A percentile compares a stretch with the other conserved stretches of the same genome.
Conservation (phyloP, 169 alveolate species). For the Neospora caninum region DNA sequence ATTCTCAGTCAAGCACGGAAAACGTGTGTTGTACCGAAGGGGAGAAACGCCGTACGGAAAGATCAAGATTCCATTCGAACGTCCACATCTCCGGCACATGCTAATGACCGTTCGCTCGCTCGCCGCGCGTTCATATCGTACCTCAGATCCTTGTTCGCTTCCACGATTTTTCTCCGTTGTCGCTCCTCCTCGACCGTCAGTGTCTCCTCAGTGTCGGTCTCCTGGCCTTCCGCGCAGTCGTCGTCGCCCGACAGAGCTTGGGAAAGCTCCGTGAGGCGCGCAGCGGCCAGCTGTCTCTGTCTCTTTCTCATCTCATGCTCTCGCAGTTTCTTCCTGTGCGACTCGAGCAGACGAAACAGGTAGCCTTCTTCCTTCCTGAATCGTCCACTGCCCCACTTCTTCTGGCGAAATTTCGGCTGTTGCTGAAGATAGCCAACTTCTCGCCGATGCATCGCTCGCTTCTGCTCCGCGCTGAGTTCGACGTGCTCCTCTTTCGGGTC, state of each 20-base stretch:
- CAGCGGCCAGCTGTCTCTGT: not conserved
- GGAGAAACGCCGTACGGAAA: too few relatives aligned
- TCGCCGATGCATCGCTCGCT: not conserved
- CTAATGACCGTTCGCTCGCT: too few relatives aligned
- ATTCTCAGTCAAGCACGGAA: too few relatives aligned
- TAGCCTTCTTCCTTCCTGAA: slow-evolving; percentile 14
- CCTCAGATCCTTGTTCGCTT: not conserved
- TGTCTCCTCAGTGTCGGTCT: not conserved
- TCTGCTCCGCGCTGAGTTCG: slow-evolving; percentile 17
- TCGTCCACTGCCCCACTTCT: slow-evolving; percentile 8
- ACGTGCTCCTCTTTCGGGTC: not conserved
- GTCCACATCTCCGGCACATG: too few relatives aligned
- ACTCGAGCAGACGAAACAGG: not conserved
- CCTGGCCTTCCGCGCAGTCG: not conserved
- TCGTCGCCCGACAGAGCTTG: not conserved
- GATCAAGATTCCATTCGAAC: too few relatives aligned
- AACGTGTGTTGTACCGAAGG: too few relatives aligned
- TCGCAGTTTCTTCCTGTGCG: not conserved
- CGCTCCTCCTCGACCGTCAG: not conserved
- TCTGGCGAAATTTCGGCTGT: slow-evolving; percentile 3
- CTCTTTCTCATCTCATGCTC: not conserved
- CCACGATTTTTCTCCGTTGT: not conserved
- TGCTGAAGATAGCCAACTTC: not conserved
- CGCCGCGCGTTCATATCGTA: not conserved
- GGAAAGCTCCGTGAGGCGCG: not conserved